phyloP scores from a whole-genome alignment of 2,329 filamentous ascomycete genomes.

The Periconia sp. region DNA sequence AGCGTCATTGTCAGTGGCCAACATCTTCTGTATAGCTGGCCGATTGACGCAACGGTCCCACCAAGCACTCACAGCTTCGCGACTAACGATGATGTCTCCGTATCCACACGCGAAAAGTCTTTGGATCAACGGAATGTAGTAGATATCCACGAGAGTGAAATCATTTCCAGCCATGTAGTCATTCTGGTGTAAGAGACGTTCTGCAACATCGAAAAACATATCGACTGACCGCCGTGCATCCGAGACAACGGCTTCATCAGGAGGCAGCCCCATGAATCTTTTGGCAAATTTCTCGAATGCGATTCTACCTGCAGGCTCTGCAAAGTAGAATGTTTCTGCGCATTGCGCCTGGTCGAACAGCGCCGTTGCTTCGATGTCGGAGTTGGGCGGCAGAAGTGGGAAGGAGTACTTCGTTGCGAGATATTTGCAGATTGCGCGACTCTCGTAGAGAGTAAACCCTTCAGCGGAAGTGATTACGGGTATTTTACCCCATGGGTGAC shows the following conservation, averaged over 20 bases:
- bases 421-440: constrained; percentile 56
- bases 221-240: constrained; percentile 47
- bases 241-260: constrained; percentile 50
- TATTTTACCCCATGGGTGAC: constrained; percentile 27
- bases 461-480: constrained; percentile 40
- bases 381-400: constrained; percentile 48
- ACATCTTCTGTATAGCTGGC: constrained; percentile 22
- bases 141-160: constrained; percentile 55
- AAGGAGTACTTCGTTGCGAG: constrained; percentile 55
- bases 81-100: constrained; percentile 18
- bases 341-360: constrained; percentile 54
- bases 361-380: constrained; percentile 50
- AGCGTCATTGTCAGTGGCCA: constrained; percentile 23
- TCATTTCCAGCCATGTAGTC: constrained; percentile 54
- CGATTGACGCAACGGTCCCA: constrained; percentile 22
- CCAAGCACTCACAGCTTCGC: constrained; percentile 22
- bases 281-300: constrained; percentile 56
- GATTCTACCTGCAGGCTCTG: constrained; percentile 52
- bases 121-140: constrained; percentile 55
- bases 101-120: constrained; percentile 45
- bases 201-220: constrained; percentile 53
- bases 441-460: constrained; percentile 53
- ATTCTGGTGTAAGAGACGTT: constrained; percentile 46
- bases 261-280: constrained; percentile 50
- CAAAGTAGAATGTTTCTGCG: constrained; percentile 51